Base-by-base conservation (phyloP, 768 basidiomycete species). In the Dendrothele bispora region DNA sequence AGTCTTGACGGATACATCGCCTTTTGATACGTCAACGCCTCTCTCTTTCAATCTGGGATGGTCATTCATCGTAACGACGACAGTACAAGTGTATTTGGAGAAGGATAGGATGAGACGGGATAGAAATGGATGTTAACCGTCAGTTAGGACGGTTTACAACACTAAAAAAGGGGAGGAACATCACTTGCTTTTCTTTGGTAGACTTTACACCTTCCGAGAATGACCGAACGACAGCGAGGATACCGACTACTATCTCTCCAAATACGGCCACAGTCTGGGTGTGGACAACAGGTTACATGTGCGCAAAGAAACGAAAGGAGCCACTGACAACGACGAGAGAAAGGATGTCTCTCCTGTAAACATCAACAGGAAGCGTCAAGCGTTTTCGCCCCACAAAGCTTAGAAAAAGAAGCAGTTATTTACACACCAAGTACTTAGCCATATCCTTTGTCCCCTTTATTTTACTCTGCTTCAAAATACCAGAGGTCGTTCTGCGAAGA, bases 1-100 rank as follows among this genome's bases (percentile, higher is more conserved):
- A 1, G 85, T 88, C 65, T 85, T 86, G 35, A 89, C 70, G 0
- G 83, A 77, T 11, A 88, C 71, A 3, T 86, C 87, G 3, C 69
- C 67, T n/a, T 71, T 62, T 1, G 84, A 81, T 38, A 88, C 63
- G 25, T 79, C 64, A 40, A 82, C 65, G 7, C 86, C 86, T 51
- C 69, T 73, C 8, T 67, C 66, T 61, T 83, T 80, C 39, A 88
- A 66, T 38, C 83, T 86, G 43, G 1, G 20, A n/a, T 27, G 34
- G 11, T 10, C 37, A 7, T 22, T 36, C 7, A 39, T 45, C 20
- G 15, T 20, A 29, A 35, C 20, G 5, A 38, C 36, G 37, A 17
- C 24, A 3, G 21, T 32, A 20, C 41, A 34, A 46, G 24, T 18
- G 20, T 21, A 25, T 18, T 21, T 21, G 22, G 8, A 40, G 22